phyloP scores from a whole-genome alignment of 1,139 yeast species.

The Diutina siamensis region DNA sequence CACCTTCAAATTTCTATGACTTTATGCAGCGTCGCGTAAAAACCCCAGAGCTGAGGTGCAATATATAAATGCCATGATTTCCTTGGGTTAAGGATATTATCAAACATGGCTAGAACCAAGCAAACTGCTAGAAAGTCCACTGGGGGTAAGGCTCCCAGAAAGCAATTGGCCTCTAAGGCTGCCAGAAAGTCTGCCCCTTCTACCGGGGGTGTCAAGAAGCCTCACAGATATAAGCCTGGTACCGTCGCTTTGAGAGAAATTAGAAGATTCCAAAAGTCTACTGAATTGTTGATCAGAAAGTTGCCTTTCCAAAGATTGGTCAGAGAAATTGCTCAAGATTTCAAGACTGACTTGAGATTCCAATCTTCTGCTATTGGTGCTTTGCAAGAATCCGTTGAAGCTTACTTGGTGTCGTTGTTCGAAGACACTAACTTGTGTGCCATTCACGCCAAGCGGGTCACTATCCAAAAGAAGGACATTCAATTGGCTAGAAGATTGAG shows the following conservation, averaged over 20 bases:
- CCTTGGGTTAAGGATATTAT: background rate
- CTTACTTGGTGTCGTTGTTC: slow-evolving; percentile 79
- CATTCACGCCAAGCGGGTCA: slow-evolving; percentile 98
- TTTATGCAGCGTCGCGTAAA: background rate
- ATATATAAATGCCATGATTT: background rate
- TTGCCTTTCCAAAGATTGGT: slow-evolving; percentile 98
- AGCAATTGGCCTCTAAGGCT: slow-evolving; percentile 97
- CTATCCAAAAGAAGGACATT: slow-evolving; percentile 98
- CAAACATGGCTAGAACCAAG: slow-evolving; percentile 91
- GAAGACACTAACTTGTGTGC: slow-evolving; percentile 99
- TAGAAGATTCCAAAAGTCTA: slow-evolving; percentile 97
- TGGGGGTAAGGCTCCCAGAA: slow-evolving; percentile 99
- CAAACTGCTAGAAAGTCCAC: slow-evolving; percentile 98
- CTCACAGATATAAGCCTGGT: slow-evolving; percentile 99
- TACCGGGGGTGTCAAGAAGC: slow-evolving; percentile 99
- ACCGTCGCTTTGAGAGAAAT: slow-evolving; percentile 99
- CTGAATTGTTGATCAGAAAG: slow-evolving; percentile 94
- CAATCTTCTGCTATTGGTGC: slow-evolving; percentile 99
- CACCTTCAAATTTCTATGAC: background rate
- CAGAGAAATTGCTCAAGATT: slow-evolving; percentile 96
- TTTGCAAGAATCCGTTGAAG: slow-evolving; percentile 97
- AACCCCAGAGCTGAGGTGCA: background rate
- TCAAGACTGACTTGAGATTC: slow-evolving; percentile 96
- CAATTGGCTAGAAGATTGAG: slow-evolving; percentile 99
- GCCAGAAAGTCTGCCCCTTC: slow-evolving; percentile 98